Conservation (phyloP, 2,329 filamentous ascomycete species). For the Escovopsis sp. region DNA sequence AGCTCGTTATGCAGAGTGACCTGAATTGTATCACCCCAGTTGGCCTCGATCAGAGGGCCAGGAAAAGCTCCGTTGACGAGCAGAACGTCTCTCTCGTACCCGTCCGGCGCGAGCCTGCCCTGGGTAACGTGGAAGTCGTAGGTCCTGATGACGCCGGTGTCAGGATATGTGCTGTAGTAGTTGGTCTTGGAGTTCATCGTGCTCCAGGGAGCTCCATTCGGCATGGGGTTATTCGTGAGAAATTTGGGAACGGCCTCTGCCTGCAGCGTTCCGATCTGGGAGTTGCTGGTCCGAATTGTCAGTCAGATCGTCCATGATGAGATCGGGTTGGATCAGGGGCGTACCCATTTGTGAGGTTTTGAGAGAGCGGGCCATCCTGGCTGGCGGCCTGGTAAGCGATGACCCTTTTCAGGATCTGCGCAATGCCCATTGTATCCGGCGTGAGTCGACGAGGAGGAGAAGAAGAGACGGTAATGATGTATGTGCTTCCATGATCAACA, state of each 20-base stretch:
- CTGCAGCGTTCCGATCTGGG: conserved; percentile 24
- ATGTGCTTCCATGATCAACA: no score
- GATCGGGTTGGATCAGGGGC: background rate
- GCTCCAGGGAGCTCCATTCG: conserved; percentile 39
- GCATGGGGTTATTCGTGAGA: conserved; percentile 33
- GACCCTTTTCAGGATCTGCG: background rate
- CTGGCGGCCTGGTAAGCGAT: background rate
- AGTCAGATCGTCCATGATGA: background rate
- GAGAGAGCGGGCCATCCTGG: conserved; percentile 12
- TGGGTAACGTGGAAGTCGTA: conserved; percentile 41
- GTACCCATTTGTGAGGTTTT: conserved; percentile 26
- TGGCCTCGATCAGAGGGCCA: conserved; percentile 49
- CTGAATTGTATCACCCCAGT: conserved; percentile 48
- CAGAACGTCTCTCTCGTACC: conserved; percentile 37
- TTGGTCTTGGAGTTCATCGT: conserved; percentile 28
- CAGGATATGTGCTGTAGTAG: conserved; percentile 33
- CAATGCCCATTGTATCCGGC: background rate
- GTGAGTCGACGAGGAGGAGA: background rate
- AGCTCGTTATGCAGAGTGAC: conserved; percentile 60
- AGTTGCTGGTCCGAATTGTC: conserved; percentile 15
- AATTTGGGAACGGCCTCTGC: conserved; percentile 27
- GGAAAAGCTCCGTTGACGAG: conserved; percentile 53
- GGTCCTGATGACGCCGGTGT: conserved; percentile 38
- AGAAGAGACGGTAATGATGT: background rate
- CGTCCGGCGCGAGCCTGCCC: conserved; percentile 38